Conservation (phyloP, 352 stramenopile genomes). For the Sclerospora graminicola region DNA sequence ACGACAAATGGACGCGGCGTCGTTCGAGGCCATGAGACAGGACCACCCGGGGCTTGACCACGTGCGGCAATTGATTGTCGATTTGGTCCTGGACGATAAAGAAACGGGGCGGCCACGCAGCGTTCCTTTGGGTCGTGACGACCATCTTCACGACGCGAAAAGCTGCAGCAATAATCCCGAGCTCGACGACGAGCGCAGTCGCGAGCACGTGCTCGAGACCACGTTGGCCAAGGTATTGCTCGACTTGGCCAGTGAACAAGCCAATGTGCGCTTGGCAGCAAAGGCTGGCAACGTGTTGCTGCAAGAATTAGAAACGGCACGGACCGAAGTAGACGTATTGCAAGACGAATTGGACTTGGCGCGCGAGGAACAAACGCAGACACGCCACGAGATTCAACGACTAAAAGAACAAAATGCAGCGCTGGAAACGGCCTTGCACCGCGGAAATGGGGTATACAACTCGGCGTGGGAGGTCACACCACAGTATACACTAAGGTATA, state of each 20-base stretch:
- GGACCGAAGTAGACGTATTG: constrained; percentile 18
- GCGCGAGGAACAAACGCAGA: constrained; percentile 12
- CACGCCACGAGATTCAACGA: constrained; percentile 11
- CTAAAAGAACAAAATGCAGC: constrained; percentile 17
- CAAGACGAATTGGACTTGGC: constrained; percentile 20
- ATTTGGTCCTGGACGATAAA: no score
- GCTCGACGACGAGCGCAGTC: background rate
- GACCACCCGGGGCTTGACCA: no score
- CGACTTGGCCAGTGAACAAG: constrained; percentile 32
- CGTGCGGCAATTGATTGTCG: no score
- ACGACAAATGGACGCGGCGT: no score
- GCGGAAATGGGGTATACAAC: constrained; percentile 4
- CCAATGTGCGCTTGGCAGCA: constrained; percentile 37
- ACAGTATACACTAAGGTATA: constrained; percentile 6
- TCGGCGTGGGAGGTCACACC: constrained; percentile 2
- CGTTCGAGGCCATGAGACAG: no score
- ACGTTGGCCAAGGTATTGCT: constrained; percentile 29
- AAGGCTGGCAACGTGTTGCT: constrained; percentile 39
- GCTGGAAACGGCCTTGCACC: constrained; percentile 24
- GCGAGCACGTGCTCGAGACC: constrained; percentile 23
- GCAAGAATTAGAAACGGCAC: constrained; percentile 23
- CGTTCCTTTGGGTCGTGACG: no score
- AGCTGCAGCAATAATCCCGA: no score
- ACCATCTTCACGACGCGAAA: no score
- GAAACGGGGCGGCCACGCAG: no score